These are phyloP conservation scores for Sarcomyxa edulis DNA, from an alignment of 768 basidiomycete species.

Conservation along the genomic window DNA sequence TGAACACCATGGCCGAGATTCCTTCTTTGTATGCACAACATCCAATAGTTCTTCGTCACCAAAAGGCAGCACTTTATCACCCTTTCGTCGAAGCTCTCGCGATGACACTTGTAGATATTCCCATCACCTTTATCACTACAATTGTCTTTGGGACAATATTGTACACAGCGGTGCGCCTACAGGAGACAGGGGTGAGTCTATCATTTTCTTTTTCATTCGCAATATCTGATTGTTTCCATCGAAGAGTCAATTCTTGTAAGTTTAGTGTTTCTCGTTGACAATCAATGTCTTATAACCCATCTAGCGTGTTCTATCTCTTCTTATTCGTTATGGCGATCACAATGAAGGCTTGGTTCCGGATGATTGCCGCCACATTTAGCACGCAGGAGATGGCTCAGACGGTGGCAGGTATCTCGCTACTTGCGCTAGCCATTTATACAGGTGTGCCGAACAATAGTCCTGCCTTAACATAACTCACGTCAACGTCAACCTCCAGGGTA, in stretches of 20 bases:
- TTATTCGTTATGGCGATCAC: conserved; percentile 9
- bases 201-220: too few species aligned
- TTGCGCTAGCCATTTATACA: not conserved
- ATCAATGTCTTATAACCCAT: not conserved
- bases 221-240: too few species aligned
- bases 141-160: conserved; percentile 42
- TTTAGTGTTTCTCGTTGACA: not conserved
- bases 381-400: not conserved
- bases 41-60: conserved; percentile 53
- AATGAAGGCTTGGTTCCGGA: conserved; percentile 1
- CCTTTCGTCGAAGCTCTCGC: conserved; percentile 48
- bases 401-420: not conserved
- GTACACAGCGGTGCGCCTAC: conserved; percentile 60
- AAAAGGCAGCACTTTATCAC: conserved; percentile 58
- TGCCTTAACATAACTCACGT: not conserved
- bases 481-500: not conserved
- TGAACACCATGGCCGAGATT: conserved; percentile 44
- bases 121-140: conserved; percentile 47
- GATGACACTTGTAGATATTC: conserved; percentile 56
- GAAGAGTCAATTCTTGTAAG: conserved; percentile 25
- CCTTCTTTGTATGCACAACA: conserved; percentile 49
- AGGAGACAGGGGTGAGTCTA: conserved; percentile 37
- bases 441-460: not conserved
- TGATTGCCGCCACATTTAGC: not conserved
- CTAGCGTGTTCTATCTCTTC: conserved; percentile 44